phyloP scores from a whole-genome alignment of 768 basidiomycete species.

The Suillus spraguei region DNA sequence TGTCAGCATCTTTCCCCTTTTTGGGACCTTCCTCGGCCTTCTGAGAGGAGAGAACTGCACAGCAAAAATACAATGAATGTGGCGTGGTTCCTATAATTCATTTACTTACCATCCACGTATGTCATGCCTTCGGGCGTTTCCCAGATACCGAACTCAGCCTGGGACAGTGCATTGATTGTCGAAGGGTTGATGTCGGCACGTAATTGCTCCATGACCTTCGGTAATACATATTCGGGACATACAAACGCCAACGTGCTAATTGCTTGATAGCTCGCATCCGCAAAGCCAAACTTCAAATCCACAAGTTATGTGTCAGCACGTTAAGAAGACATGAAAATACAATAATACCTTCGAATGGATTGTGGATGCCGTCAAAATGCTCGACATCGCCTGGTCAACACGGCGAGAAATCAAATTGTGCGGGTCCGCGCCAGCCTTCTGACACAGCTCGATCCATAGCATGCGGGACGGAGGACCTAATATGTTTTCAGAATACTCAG shows the following conservation, averaged over 20 bases:
- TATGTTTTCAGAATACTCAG: neutral
- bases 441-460: slow-evolving; percentile 82
- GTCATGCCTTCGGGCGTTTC: slow-evolving; percentile 78
- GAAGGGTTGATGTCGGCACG: slow-evolving; percentile 62
- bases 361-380: slow-evolving; percentile 50
- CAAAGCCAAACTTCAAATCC: slow-evolving; percentile 45
- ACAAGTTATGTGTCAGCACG: neutral
- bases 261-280: slow-evolving; percentile 74
- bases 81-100: neutral
- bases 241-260: slow-evolving; percentile 81
- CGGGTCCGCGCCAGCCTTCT: slow-evolving; percentile 70
- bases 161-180: slow-evolving; percentile 62
- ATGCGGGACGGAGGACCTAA: slow-evolving; percentile 22
- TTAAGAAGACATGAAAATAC: neutral
- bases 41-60: slow-evolving; percentile 61
- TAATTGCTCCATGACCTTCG: slow-evolving; percentile 70
- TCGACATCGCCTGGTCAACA: slow-evolving; percentile 49
- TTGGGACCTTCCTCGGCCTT: slow-evolving; percentile 51
- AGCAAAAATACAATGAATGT: slow-evolving; percentile 8
- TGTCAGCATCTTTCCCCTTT: slow-evolving; percentile 88
- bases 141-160: slow-evolving; percentile 84
- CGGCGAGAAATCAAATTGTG: slow-evolving; percentile 54
- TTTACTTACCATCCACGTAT: slow-evolving; percentile 70
- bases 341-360: slow-evolving; percentile 44
- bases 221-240: slow-evolving; percentile 66